Base-by-base conservation (phyloP, 164 flowering plant species). In the Stephania japonica region DNA sequence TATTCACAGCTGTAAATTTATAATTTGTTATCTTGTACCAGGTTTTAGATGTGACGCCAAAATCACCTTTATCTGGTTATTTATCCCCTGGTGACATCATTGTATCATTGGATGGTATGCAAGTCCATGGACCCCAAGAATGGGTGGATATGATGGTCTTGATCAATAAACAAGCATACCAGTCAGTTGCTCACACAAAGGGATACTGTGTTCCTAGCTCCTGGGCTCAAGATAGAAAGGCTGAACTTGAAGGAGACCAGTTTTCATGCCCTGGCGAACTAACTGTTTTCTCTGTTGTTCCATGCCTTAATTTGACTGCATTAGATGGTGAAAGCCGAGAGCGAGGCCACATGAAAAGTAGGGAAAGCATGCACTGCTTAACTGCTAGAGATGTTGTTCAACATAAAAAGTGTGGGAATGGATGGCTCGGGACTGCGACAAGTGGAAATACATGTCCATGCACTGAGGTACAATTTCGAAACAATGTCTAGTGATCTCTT, bases 161-260 rank as follows among this genome's bases (percentile, higher is more conserved):
- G 7, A 66, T 84, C 25, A 81, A 83, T 64, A 70, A 73, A 61
- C 77, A 76, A 44, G 65, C 82, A 38, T 24, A 61, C 19, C 53
- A 67, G 41, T 42, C 69, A 25, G 47, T 65, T 68, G 47, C 66
- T 71, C 25, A 69, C 53, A 69, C 77, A 68, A 94, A 83, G 77
- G 94, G 97, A 26, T 92, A 89, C 73, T 92, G 98, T 77, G 82
- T 89, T 38, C 91, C 99, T 26, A 73, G 65, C 72, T 78, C 79
- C 73, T 69, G 87, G 79, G 53, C 83, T 64, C 80, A 87, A 26
- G 19, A 42, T 76, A 71, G 41, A 77, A 78, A 68, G 23, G 47
- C 80, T 66, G 67, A 71, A 42, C 69, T 75, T 63, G 75, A 25
- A 70, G 83, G 77, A 42, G 72, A 80, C 71, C 78, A 79, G 41